Base-by-base conservation (phyloP, 2,329 filamentous ascomycete genomes). In the Diaporthe amygdali region DNA sequence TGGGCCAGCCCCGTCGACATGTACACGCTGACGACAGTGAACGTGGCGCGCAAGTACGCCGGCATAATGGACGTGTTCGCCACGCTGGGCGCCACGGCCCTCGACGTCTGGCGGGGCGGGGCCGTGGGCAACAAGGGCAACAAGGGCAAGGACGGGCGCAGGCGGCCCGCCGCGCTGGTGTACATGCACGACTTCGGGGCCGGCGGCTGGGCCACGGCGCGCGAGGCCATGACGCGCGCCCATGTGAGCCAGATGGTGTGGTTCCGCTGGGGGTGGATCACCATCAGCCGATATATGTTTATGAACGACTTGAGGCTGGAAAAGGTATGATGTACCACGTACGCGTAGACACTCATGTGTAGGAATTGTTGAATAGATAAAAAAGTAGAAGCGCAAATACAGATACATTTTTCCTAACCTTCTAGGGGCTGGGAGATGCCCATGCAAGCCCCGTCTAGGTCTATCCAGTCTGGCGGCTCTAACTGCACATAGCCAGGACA, bases 221-320 rank as follows among this genome's bases (percentile, higher is more conserved):
- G 95, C 84, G 87, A 85, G 68, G 95, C 96, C 39, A 99, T 99
- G 96, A 95, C 93, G 2, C 87, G 88, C 68, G 96, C 94, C 34
- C 96, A 99, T 84, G 87, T 91, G 83, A 98, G 95, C 81, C 96
- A 99, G 87, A 99, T 99, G 96, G 90, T 94, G 46, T 99, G 96
- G 96, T 99, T 98, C 79, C 90, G 96, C 9, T 98, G 95, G 89
- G 94, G 95, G 3, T 99, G 95, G 95, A 97, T 99, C 78, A 88
- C 90, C 0, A 80, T 97, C 70, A 96, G 95, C 77, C 87, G 96
- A 72, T 99, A 98, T 83, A 98, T 99, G 96, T 89, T 95, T 70
- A 89, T 98, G 39, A 99, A 99, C 82, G 95, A 98, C 80, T 79
- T 99, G 82, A 88, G 86, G 78, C 79, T 89, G 39, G 87, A 88